These are phyloP conservation scores for Lepidium sativum DNA, from an alignment of 345 rosid species.

Conservation along the genomic window DNA sequence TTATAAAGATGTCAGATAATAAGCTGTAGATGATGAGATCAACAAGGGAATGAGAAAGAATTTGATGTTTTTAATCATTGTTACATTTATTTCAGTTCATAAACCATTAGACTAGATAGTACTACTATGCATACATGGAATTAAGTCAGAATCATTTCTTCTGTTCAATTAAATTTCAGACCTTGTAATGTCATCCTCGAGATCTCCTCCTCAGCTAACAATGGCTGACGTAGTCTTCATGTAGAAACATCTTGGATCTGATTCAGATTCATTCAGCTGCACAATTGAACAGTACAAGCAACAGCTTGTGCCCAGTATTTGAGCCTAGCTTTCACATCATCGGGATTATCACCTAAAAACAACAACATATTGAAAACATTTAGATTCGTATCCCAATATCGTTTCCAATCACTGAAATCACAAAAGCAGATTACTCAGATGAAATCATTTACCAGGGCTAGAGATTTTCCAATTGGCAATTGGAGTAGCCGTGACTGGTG, in stretches of 20 bases:
- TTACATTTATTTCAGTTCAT: slow-evolving; percentile 1
- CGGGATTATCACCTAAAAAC: slow-evolving; percentile 75
- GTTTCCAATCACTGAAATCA: too few relatives aligned
- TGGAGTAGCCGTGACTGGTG: neutral
- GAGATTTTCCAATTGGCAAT: slow-evolving; percentile 92
- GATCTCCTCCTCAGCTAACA: neutral
- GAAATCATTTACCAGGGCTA: slow-evolving; percentile 53
- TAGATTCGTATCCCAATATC: neutral
- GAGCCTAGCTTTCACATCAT: slow-evolving; percentile 94
- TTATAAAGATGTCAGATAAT: slow-evolving; percentile 5
- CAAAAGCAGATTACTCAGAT: neutral
- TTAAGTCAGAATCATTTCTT: neutral
- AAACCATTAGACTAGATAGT: slow-evolving; percentile 15
- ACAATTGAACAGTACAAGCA: slow-evolving; percentile 80
- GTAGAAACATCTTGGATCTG: neutral
- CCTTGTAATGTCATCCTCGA: slow-evolving; percentile 7
- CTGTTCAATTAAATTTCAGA: slow-evolving; percentile 3
- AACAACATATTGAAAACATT: neutral
- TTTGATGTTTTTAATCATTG: neutral
- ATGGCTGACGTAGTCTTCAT: neutral
- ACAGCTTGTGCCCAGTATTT: slow-evolving; percentile 97
- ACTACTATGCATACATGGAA: slow-evolving; percentile 3
- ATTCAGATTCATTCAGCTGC: slow-evolving; percentile 43
- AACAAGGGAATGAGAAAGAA: neutral
- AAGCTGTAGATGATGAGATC: neutral